These are phyloP conservation scores for Phytophthora megakarya DNA, from an alignment of 352 stramenopile species.

Conservation along the genomic window DNA sequence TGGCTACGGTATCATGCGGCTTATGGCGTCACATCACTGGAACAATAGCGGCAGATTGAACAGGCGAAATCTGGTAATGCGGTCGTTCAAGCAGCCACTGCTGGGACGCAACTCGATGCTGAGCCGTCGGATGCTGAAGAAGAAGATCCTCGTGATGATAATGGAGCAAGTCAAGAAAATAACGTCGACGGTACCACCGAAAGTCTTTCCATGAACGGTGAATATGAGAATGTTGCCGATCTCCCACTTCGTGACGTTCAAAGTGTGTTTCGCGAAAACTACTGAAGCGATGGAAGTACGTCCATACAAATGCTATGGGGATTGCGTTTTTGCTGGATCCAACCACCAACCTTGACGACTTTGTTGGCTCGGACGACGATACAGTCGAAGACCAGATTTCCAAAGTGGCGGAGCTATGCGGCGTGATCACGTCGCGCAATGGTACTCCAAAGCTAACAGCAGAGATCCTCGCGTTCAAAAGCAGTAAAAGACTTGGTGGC, in stretches of 20 bases:
- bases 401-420: neutral
- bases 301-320: neutral
- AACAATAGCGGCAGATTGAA: too few relatives aligned
- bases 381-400: neutral
- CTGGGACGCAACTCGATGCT: neutral
- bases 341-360: neutral
- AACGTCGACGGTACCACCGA: too few relatives aligned
- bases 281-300: too few relatives aligned
- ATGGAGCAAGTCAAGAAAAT: too few relatives aligned
- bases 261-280: too few relatives aligned
- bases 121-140: neutral
- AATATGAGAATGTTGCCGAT: too few relatives aligned
- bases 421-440: neutral
- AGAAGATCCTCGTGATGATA: neutral
- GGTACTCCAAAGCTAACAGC: neutral
- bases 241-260: too few relatives aligned
- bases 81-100: neutral
- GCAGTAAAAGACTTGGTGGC: neutral
- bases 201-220: too few relatives aligned
- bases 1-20: slow-evolving; percentile 3
- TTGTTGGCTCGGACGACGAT: neutral
- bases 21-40: slow-evolving; percentile 2
- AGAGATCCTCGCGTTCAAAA: neutral
- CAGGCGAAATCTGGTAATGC: too few relatives aligned
- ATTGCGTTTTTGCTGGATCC: too few relatives aligned